phyloP scores from a whole-genome alignment of 2,329 filamentous ascomycete species.

The Cladosporium sp. region DNA sequence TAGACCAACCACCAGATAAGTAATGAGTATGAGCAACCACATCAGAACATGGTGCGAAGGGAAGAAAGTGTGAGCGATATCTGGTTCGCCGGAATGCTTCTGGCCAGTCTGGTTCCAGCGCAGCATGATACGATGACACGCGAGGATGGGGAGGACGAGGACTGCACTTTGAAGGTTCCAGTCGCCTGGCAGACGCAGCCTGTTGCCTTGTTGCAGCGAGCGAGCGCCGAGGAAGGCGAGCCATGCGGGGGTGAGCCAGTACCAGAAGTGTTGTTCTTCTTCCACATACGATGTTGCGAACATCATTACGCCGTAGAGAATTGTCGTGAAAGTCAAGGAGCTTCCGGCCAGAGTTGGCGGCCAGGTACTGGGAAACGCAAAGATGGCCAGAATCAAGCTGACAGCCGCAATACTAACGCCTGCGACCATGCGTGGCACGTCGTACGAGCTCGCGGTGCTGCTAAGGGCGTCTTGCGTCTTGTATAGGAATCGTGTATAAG shows the following conservation, averaged over 20 bases:
- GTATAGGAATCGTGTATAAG: slow-evolving; percentile 55
- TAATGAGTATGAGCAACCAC: slow-evolving; percentile 67
- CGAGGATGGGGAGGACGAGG: slow-evolving; percentile 42
- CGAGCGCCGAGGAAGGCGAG: slow-evolving; percentile 33
- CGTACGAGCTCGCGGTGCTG: slow-evolving; percentile 87
- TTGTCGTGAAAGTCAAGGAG: slow-evolving; percentile 34
- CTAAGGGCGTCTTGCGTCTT: slow-evolving; percentile 77
- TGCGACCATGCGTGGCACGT: slow-evolving; percentile 58
- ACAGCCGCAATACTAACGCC: slow-evolving; percentile 42
- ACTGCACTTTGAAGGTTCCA: neutral
- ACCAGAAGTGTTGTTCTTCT: slow-evolving; percentile 99
- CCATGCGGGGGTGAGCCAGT: slow-evolving; percentile 78
- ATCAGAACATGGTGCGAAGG: slow-evolving; percentile 60
- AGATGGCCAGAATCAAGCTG: slow-evolving; percentile 38
- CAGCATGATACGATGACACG: slow-evolving; percentile 62
- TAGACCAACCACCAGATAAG: slow-evolving; percentile 60
- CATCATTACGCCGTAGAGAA: slow-evolving; percentile 78
- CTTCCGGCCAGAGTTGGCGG: slow-evolving; percentile 43
- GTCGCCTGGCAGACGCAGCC: neutral
- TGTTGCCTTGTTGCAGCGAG: slow-evolving; percentile 2
- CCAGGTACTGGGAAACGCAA: slow-evolving; percentile 28
- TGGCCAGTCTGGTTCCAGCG: slow-evolving; percentile 97
- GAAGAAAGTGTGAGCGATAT: slow-evolving; percentile 73
- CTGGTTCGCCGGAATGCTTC: slow-evolving; percentile 86
- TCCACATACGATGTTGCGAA: slow-evolving; percentile 97